Evolutionary conservation across 192 early-diverging fungal genomes (phyloP), one percentile per base, ranked within the genome.

Genomic region (Dispira parvispora): DNA sequence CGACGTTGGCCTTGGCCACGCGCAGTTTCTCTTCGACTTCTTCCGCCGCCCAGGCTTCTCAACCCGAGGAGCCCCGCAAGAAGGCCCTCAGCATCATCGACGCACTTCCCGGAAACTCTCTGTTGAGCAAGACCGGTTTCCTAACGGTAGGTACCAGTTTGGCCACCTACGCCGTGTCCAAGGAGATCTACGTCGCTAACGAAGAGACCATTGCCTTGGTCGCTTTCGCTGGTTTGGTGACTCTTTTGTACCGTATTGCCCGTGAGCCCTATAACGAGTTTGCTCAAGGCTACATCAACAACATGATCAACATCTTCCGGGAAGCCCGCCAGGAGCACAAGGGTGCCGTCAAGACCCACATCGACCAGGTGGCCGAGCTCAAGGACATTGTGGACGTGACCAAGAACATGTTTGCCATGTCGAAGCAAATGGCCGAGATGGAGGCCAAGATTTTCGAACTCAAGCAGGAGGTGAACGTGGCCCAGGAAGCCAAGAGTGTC

Each of bases 181-280:
- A 98, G 86, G 95, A 98, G 78, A 89, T 98, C 73, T 98, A 95
- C 78, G 82, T 96, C 57, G 71, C 96, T 64, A 95, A 96, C 74
- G 90, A 88, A 71, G 93, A 98, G 72, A 82, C 91, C 47, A 78
- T 96, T 52, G 84, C 94, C 58, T 70, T 92, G 56, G 67, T 86
- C 43, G 79, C 86, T 44, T 86, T 92, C 68, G 83, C 83, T 63
- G 87, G 84, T 71, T 84, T 94, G 43, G 80, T 88, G 44, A 78
- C 80, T 46, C 73, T 90, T 52, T 79, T 92, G 68, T 89, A 87
- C 80, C 79, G 80, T 69, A 77, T 73, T 46, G 78, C 84, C 58
- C 88, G 87, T 73, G 85, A 96, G 74, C 88, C 88, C 53, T 88
- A 85, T 70, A 80, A 74, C 65, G 84, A 81, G 74, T 91, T 86